Evolutionary conservation across 306 rosid species (phyloP), one percentile per base, ranked within the genome.

Genomic region (Cicer chorassanicum): DNA sequence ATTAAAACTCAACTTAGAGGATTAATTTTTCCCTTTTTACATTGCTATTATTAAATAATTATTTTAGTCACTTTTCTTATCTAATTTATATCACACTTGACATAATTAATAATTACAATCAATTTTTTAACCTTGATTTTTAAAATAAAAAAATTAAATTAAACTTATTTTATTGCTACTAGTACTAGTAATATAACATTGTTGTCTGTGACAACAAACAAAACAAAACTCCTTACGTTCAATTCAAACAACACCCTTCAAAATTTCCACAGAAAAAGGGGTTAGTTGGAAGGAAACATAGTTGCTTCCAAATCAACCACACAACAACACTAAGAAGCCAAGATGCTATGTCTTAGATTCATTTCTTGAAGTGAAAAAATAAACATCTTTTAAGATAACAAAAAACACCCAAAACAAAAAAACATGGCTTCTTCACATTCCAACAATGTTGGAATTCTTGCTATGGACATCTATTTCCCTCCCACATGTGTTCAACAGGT

Each of bases 401-500:
- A 42, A 41, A 42, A 8, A 5, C 34, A 54, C 10, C 1, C 34
- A 54, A 16, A 3, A 54, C 62, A 55, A 55, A 36, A 19, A 2
- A 55, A 55, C 38, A 55, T 55, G 36, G 12, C 62, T 55, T 55
- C 13, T 55, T 55, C 62, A 55, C 38, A 55, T 0, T 38, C 62
- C 62, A 55, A 55, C 62, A 88, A 91, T 84, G 98, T 89, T 40
- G 97, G 98, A 70, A 88, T 91, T 81, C 92, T 93, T 83, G 97
- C 97, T 57, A 46, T 88, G 43, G 98, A 93, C 63, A 89, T 93
- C 89, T 88, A 93, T 87, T 91, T 93, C 82, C 98, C 98, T 70
- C 83, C 89, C 42, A 77, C 91, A 65, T 93, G 86, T 71, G 81
- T 93, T 84, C 93, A 84, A 56, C 98, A 93, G 97, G 97, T 91